Evolutionary conservation across 495 filamentous ascomycete species (phyloP).

Genomic region (Lophium mytilinum): DNA sequence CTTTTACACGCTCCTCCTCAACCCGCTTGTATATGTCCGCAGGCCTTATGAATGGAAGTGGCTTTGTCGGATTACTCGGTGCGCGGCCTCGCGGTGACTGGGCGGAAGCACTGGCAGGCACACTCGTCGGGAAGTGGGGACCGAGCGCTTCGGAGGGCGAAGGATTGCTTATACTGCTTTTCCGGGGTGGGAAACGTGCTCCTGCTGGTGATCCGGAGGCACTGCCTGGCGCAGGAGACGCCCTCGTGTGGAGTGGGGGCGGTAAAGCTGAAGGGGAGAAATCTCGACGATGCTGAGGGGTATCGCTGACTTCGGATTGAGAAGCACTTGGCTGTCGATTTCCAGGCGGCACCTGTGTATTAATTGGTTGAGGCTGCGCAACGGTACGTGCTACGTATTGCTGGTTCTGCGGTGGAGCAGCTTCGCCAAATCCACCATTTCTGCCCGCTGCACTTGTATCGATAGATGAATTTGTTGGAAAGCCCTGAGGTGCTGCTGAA

Average conservation of each 20-base stretch:
- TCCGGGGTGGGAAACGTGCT: slow-evolving; percentile 44
- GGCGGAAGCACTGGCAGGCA: slow-evolving; percentile 3
- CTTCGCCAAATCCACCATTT: background rate
- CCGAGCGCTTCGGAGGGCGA: slow-evolving; percentile 23
- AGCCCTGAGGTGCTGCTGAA: background rate
- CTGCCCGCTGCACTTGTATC: background rate
- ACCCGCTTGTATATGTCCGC: slow-evolving; percentile 72
- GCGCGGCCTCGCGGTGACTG: slow-evolving; percentile 19
- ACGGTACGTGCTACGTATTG: background rate
- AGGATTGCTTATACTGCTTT: slow-evolving; percentile 51
- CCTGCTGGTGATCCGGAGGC: slow-evolving; percentile 8
- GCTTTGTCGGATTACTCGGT: slow-evolving; percentile 35
- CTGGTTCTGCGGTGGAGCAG: background rate
- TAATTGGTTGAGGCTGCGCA: background rate
- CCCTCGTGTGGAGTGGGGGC: slow-evolving; percentile 27
- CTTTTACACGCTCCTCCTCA: slow-evolving; percentile 55
- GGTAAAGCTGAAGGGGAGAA: slow-evolving; percentile 34
- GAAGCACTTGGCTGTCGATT: slow-evolving; percentile 18
- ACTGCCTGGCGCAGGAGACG: slow-evolving; percentile 17
- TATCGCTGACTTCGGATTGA: slow-evolving; percentile 23
- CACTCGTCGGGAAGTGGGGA: background rate
- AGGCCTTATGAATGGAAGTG: slow-evolving; percentile 60
- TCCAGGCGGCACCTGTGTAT: background rate
- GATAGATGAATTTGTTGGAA: background rate
- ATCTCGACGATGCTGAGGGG: slow-evolving; percentile 27